Evolutionary conservation across 179 eudicot genomes (phyloP), one percentile per base, ranked within the genome.

Genomic region (Silene vulgaris): DNA sequence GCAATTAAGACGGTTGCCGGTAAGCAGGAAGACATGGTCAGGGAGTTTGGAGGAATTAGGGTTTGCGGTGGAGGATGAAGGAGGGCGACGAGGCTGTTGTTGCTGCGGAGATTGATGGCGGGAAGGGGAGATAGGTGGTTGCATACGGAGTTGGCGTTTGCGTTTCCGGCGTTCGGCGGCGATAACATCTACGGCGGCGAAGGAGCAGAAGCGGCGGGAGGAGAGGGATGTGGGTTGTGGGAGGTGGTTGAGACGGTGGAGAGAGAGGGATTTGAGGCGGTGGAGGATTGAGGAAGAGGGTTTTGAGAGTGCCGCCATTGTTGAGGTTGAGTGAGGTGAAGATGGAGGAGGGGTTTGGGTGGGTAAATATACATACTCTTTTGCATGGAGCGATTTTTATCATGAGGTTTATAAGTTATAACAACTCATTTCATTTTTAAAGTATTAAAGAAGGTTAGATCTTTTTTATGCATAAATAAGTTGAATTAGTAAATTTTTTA

Each of bases 151-250:
- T 70, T 89, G 92, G 73, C 98, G 97, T 29, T 91, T 90, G 32
- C 93, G 90, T 57, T 87, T 87, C 65, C 97, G 96, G 84, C 96
- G 96, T 43, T 90, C 92, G 70, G 97, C 91, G 69, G 98, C 93
- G 66, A 94, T 88, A 62, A 90, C 98, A 45, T 93, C 97, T 0
- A 91, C 88, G 7, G 97, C 85, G 81, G 98, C 90, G 88, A 85
- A 90, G 73, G 90, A 84, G 56, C 12, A 3, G 86, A 86, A 85
- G 82, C 64, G 95, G 83, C 79, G 45, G 66, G 82, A 71, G 83
- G 83, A 17, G 70, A 65, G 65, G 30, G 75, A 23, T 0, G 79
- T 79, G 8, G 84, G 83, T 0, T 45, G 80, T 19, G 19, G 78
- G 26, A 12, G 75, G 60, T 35, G 74, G 65, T 74, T 66, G 63